Base-by-base conservation (phyloP, 2,329 filamentous ascomycete genomes). In the Graphium sp. region DNA sequence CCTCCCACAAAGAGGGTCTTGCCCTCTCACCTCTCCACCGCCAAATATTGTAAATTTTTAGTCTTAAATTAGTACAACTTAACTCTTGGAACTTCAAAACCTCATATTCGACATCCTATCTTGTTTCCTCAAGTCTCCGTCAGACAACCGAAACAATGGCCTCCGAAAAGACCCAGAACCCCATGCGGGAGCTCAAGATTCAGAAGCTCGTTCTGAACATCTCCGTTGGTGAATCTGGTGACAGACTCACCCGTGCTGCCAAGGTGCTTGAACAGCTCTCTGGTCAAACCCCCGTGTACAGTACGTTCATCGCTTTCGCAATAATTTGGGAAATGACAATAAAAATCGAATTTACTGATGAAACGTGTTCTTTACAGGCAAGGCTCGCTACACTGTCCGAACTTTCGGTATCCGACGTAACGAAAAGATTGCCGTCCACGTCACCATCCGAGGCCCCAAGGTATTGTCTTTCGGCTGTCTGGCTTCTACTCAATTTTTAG, bases 371-470 rank as follows among this genome's bases (percentile, higher is more conserved):
- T 17, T 25, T 30, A 32, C 52, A 85, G 81, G 80, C 84, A 98
- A 98, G 81, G 89, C 89, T 62, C 83, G 89, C 56, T 98, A 95
- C 78, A 98, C 89, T 48, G 89, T 98, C 74, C 87, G 89, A 70
- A 95, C 87, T 56, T 98, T 98, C 66, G 89, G 89, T 78, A 98
- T 98, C 75, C 87, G 89, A 62, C 87, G 89, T 84, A 98, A 98
- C 80, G 89, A 98, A 64, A 95, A 94, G 81, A 98, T 98, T 55
- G 69, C 89, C 45, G 89, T 98, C 47, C 89, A 98, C 72, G 89
- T 98, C 56, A 98, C 89, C 56, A 85, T 98, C 66, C 89, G 89
- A 59, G 89, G 89, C 56, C 85, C 89, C 64, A 59, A 94, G 55
- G 55, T 58, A 53, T 42, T 39, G 26, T 20, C 12, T 24, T 13